Percentiles rank a stretch among this genome's conserved stretches.
Evolutionary conservation across 2,329 filamentous ascomycete species (phyloP).

Genomic region (Aspergillus sergii): DNA sequence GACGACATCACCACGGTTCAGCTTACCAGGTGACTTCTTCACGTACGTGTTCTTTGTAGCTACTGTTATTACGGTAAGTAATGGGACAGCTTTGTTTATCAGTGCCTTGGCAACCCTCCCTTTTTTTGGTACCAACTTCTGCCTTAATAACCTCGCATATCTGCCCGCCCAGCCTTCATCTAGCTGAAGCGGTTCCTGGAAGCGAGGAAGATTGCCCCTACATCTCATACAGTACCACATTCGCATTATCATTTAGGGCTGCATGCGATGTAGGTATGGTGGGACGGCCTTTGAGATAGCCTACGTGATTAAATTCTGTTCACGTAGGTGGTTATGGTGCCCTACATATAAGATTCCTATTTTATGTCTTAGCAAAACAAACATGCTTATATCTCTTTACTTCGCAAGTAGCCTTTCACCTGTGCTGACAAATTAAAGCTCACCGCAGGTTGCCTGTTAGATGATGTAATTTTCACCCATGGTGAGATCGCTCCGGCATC

Average conservation of each 20-base stretch:
- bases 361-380: slow-evolving; percentile 24
- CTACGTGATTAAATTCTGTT: slow-evolving; percentile 54
- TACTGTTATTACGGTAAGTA: slow-evolving; percentile 75
- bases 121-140: slow-evolving; percentile 20
- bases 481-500: slow-evolving; percentile 31
- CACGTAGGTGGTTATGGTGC: slow-evolving; percentile 66
- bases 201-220: slow-evolving; percentile 78
- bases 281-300: slow-evolving; percentile 73
- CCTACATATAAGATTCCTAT: slow-evolving; percentile 58
- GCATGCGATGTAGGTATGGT: slow-evolving; percentile 72
- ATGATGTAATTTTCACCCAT: slow-evolving; percentile 37
- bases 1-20: slow-evolving; percentile 69
- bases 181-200: slow-evolving; percentile 83
- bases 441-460: slow-evolving; percentile 43
- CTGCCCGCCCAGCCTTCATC: slow-evolving; percentile 73
- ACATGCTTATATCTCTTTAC: slow-evolving; percentile 5
- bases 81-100: slow-evolving; percentile 30
- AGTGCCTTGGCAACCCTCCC: slow-evolving; percentile 6
- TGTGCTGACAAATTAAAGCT: slow-evolving; percentile 41
- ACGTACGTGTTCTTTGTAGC: slow-evolving; percentile 77
- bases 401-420: slow-evolving; percentile 15
- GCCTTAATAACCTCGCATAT: slow-evolving; percentile 62
- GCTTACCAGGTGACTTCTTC: slow-evolving; percentile 74
- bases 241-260: slow-evolving; percentile 60
- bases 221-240: slow-evolving; percentile 63